phyloP scores from a whole-genome alignment of 495 filamentous ascomycete species.

The Lichenothelia convexa region DNA sequence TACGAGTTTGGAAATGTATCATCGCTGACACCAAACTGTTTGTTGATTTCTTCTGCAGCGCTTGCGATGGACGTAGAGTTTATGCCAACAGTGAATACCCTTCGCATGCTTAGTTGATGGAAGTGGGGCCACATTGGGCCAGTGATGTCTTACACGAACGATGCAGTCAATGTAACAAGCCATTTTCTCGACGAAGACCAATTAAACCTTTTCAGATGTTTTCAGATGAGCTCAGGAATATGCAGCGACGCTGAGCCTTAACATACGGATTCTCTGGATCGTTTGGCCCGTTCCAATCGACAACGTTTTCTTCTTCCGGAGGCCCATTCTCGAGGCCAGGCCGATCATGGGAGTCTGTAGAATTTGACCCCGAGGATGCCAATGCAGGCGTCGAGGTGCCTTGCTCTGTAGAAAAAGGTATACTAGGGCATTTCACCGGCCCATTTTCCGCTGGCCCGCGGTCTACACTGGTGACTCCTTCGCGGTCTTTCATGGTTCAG shows the following conservation, averaged over 20 bases:
- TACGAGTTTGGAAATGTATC: constrained; percentile 31
- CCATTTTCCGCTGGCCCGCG: no score
- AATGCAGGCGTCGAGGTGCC: no score
- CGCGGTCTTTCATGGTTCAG: no score
- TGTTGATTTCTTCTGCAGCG: constrained; percentile 5
- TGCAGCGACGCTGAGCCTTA: background rate
- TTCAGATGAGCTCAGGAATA: background rate
- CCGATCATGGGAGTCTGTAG: no score
- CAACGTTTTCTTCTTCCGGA: no score
- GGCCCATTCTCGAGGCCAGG: no score
- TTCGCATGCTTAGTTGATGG: no score
- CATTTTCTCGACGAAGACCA: constrained; percentile 14
- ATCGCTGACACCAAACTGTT: constrained; percentile 23
- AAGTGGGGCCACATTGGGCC: no score
- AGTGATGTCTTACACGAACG: constrained; percentile 12
- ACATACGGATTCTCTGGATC: constrained; percentile 15
- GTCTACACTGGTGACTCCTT: no score
- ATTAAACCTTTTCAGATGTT: constrained; percentile 8
- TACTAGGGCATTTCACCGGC: no score
- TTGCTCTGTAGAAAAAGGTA: no score
- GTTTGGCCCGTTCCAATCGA: constrained; percentile 13
- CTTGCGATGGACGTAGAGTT: constrained; percentile 12
- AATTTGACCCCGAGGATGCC: no score
- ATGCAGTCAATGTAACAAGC: constrained; percentile 14
- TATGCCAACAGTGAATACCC: constrained; percentile 5